phyloP scores from a whole-genome alignment of 768 basidiomycete genomes.

The Auriscalpium vulgare region DNA sequence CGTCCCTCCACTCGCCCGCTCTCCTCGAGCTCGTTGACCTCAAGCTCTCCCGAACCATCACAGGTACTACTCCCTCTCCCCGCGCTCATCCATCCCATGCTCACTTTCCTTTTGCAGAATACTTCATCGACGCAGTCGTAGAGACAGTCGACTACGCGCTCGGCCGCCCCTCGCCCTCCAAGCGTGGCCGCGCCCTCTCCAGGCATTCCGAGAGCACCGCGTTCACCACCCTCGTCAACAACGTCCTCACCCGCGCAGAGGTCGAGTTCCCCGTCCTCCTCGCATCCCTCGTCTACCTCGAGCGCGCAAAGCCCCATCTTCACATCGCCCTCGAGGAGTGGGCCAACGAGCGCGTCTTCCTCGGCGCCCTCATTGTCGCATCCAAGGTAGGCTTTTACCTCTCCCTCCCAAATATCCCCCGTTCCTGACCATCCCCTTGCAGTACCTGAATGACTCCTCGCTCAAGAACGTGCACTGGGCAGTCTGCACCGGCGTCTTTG shows the following conservation, averaged over 20 bases:
- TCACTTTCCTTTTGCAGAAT: conserved; percentile 37
- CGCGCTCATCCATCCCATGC: not conserved
- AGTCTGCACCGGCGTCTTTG: conserved; percentile 68
- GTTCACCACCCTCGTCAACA: conserved; percentile 58
- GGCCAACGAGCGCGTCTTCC: conserved; percentile 86
- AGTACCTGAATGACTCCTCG: conserved; percentile 85
- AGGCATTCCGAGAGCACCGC: conserved; percentile 45
- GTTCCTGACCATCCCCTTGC: not conserved
- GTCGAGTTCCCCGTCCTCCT: conserved; percentile 63
- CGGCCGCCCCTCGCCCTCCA: conserved; percentile 52
- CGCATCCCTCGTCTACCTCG: conserved; percentile 67
- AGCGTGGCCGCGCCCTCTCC: conserved; percentile 38
- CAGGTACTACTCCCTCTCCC: conserved; percentile 36
- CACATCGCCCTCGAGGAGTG: conserved; percentile 78
- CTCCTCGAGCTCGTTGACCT: conserved; percentile 63
- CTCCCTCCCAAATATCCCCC: conserved; percentile 16
- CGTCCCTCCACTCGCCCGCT: conserved; percentile 52
- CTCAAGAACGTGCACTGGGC: conserved; percentile 87
- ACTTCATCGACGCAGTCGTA: conserved; percentile 57
- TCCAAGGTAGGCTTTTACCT: conserved; percentile 51
- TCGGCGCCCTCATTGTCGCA: conserved; percentile 82
- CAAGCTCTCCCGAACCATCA: conserved; percentile 51
- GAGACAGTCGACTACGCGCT: conserved; percentile 75
- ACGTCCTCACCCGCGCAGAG: conserved; percentile 67
- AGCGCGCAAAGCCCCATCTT: conserved; percentile 69